Evolutionary conservation across 2,329 filamentous ascomycete species (phyloP).

Genomic region (Talaromyces amestolkiae): DNA sequence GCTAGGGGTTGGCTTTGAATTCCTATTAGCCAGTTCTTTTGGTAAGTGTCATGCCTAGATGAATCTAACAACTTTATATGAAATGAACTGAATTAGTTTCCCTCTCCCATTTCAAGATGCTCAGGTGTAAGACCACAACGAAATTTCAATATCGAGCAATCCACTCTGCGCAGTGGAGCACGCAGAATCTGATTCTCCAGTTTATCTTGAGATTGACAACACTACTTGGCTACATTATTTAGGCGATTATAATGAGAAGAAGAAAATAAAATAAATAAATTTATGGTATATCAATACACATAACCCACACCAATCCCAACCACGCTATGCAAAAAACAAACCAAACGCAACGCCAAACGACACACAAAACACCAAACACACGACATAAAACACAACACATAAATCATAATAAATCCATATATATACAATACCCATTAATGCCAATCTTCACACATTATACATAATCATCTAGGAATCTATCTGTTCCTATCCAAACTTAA

Average conservation of each 20-base stretch:
- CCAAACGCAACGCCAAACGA: slow-evolving; percentile 5
- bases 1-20: background rate
- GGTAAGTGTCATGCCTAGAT: background rate
- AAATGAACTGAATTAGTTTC: too few relatives aligned
- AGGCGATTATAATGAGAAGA: too few relatives aligned
- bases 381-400: slow-evolving; percentile 13
- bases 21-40: background rate
- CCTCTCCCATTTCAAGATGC: too few relatives aligned
- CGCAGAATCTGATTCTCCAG: background rate
- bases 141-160: background rate
- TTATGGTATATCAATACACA: background rate
- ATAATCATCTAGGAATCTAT: slow-evolving; percentile 19
- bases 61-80: background rate
- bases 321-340: slow-evolving; percentile 17
- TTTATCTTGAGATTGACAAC: background rate
- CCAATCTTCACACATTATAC: slow-evolving; percentile 16
- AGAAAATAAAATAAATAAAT: background rate
- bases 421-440: slow-evolving; percentile 13
- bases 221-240: too few relatives aligned
- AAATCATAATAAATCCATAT: slow-evolving; percentile 12
- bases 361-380: slow-evolving; percentile 7
- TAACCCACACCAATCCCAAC: slow-evolving; percentile 4
- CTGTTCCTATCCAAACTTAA: slow-evolving; percentile 7
- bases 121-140: too few relatives aligned
- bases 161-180: background rate